Base-by-base conservation (phyloP, 2,329 filamentous ascomycete species). In the Epichloe sylvatica region DNA sequence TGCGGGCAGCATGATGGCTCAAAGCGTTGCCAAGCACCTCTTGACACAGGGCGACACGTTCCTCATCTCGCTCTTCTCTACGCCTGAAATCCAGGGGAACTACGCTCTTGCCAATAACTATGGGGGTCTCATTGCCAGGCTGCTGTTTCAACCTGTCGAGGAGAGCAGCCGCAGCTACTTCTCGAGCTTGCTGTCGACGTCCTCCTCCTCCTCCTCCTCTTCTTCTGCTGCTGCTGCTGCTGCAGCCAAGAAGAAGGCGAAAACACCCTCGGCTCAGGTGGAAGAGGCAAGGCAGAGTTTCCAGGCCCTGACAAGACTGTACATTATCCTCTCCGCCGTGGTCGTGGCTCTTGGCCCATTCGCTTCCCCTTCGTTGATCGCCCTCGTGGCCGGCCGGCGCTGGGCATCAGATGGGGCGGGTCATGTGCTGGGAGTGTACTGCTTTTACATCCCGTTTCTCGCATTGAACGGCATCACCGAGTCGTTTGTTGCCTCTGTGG, bases 21-120 rank as follows among this genome's bases (percentile, higher is more conserved):
- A 98, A 67, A 90, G 86, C 36, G 68, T 88, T 19, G 80, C 97
- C 59, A 98, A 98, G 67, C 91, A 97, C 63, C 64, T 97, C 47
- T 77, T 98, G 47, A 97, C 92, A 0, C 89, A 97, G 67, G 92
- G 91, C 52, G 92, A 98, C 68, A 88, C 89, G 2, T 78, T 97
- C 57, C 80, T 97, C 46, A 83, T 98, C 54, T 83, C 86, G 15
- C 69, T 82, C 12, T 74, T 97, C 51, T 83, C 90, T 6, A 81
- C 81, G 0, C 77, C 92, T 1, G 73, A 80, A 40, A 84, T 90
- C 4, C 92, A 97, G 69, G 92, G 92, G 92, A 81, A 88, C 36
- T 98, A 97, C 62, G 88, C 90, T 0, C 75, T 98, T 5, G 92
- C 91, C 47, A 89, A 89, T 59, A 98, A 97, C 66, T 98, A 92